phyloP scores from a whole-genome alignment of 768 basidiomycete species.

The Lentinula lateritia region DNA sequence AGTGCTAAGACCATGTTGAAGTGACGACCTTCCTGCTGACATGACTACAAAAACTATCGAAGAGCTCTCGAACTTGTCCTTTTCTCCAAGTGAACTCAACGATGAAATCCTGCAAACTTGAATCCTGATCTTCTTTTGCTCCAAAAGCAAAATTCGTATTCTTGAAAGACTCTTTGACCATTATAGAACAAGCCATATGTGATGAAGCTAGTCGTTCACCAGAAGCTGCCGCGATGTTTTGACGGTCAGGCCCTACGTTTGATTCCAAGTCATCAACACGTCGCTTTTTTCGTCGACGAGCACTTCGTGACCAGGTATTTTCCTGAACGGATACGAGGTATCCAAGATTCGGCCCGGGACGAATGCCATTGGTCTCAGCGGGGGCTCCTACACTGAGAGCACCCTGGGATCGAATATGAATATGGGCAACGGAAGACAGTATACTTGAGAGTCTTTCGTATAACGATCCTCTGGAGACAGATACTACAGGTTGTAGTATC shows the following conservation, averaged over 20 bases:
- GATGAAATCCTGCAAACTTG: not conserved
- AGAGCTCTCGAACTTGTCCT: slow-evolving; percentile 50
- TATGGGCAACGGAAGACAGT: slow-evolving; percentile 27
- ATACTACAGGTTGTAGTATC: slow-evolving; percentile 33
- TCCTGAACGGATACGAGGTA: slow-evolving; percentile 22
- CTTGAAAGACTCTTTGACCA: not conserved
- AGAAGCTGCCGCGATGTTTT: not conserved
- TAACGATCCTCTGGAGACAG: slow-evolving; percentile 10
- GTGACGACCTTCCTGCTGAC: slow-evolving; percentile 42
- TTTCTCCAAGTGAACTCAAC: slow-evolving; percentile 58
- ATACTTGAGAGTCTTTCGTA: slow-evolving; percentile 19
- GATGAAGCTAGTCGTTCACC: not conserved
- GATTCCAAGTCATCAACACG: slow-evolving; percentile 3
- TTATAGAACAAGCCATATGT: slow-evolving; percentile 20
- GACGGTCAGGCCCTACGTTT: not conserved
- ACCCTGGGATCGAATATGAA: not conserved
- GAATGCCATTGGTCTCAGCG: slow-evolving; percentile 5
- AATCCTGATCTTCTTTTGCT: not conserved
- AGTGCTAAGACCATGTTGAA: no score
- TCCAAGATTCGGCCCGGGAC: slow-evolving; percentile 4
- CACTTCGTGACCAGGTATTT: slow-evolving; percentile 70
- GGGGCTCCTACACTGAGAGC: slow-evolving; percentile 7
- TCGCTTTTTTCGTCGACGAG: slow-evolving; percentile 42
- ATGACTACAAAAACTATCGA: slow-evolving; percentile 68
- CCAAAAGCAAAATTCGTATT: not conserved